Base-by-base conservation (phyloP, 768 basidiomycete species). In the Termitomyces titanicus region DNA sequence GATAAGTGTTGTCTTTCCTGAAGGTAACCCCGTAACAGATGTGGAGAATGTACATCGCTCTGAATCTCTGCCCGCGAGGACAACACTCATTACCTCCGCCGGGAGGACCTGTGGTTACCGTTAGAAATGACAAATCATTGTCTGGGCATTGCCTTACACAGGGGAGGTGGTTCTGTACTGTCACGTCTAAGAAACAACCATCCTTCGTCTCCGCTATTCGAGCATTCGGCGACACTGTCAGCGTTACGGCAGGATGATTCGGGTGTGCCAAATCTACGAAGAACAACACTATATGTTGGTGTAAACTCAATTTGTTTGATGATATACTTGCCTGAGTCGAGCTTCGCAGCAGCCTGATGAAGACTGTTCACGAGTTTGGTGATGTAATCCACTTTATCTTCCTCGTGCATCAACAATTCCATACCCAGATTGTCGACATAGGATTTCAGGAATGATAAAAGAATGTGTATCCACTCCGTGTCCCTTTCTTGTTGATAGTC, bases 401-500 rank as follows among this genome's bases (percentile, higher is more conserved):
- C 75, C 53, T 82, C 74, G 49, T 79, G 73, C 59, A 82, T 71
- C 42, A 89, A 68, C 54, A 86, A 58, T 47, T 85, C 82, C 42
- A 70, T 69, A 3, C 76, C 80, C 37, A 70, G 63, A 60, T 81
- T 80, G 29, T 83, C 83, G 17, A 84, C 79, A 56, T 81, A 86
- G 12, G 83, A 79, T 63, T 83, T 85, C 40, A 97, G 75, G 67
- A 89, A 94, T 5, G 89, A 82, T 29, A 94, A 74, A 6, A 89
- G 76, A 15, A 88, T 79, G 57, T 89, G 83, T 20, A 91, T 79
- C 92, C 92, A 95, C 64, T 94, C 91, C 20, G 76, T 74, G 60
- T 92, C 87, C 54, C 75, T 82, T 6, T 79, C 71, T 61, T 80
- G 83, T 13, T 77, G 69, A n/a, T 87, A 69, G 20, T 75, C 66